Evolutionary conservation across 2,329 filamentous ascomycete species (phyloP), one percentile per base, ranked within the genome.

Genomic region (Neonectria coccinea): DNA sequence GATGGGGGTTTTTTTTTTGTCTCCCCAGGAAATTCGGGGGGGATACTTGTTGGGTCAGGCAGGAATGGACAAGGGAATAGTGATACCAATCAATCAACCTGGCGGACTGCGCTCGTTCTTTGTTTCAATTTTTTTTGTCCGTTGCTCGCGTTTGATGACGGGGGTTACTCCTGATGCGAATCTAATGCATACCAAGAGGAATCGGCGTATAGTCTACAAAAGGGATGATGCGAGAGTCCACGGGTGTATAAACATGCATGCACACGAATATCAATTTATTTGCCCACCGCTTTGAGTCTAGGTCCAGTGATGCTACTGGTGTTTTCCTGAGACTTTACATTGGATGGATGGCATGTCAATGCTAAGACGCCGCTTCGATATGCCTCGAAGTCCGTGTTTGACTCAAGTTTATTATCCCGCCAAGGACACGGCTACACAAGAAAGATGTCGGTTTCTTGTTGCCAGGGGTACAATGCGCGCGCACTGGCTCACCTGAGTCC

Each of bases 81-180:
- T 73, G 70, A 73, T 73, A 73, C 70, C 70, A 73, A 56, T 67
- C 66, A 66, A 64, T 47, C 60, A 61, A 50, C 53, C 64, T 55
- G 69, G 64, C 48, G 62, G 61, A 63, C 64, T 66, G 67, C 59
- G 51, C 57, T 70, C 66, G 45, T 67, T 71, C 36, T 61, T 50
- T 68, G 53, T 44, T 64, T 33, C 27, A 53, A 53, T 54, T 45
- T 59, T 64, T 52, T 61, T 62, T 41, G 25, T 39, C 41, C n/a
- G 29, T 54, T 50, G 31, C 56, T 55, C 18, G n/a, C 33, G 52
- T 55, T 48, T 53, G 45, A 64, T 50, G 25, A 62, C 48, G 56
- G 56, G 27, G 45, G 47, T 50, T 57, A 39, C 41, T 31, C 36
- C 33, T 12, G 10, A 25, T 25, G 42, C 18, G 18, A 18, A 31